A percentile compares a stretch with the other conserved stretches of the same genome.
Conservation (phyloP, 1,139 yeast genomes). For the Taphrina deformans region DNA sequence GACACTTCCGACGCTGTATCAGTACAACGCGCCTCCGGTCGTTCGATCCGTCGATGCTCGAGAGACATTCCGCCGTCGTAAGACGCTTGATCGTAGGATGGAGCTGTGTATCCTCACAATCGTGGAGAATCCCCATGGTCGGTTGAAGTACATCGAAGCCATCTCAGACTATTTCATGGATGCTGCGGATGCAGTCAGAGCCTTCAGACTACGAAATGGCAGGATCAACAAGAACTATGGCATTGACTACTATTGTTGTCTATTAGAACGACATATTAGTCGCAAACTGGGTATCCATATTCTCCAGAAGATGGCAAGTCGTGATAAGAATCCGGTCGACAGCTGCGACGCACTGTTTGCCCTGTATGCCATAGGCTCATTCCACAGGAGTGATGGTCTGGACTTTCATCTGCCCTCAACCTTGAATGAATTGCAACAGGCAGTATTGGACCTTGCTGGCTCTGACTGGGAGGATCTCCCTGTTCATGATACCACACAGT, state of each 20-base stretch:
- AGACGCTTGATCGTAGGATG: background rate
- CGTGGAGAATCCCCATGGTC: slow-evolving; percentile 13
- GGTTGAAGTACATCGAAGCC: slow-evolving; percentile 10
- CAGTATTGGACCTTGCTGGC: background rate
- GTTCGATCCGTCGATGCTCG: background rate
- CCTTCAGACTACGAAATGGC: background rate
- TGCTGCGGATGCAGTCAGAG: slow-evolving; percentile 12
- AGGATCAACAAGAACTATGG: slow-evolving; percentile 18
- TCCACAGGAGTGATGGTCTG: background rate
- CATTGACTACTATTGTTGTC: slow-evolving; percentile 13
- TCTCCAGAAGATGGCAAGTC: slow-evolving; percentile 2
- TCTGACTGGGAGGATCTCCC: slow-evolving; percentile 4
- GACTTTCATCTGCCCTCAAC: slow-evolving; percentile 6
- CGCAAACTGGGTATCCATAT: slow-evolving; percentile 10
- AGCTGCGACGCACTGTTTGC: slow-evolving; percentile 5
- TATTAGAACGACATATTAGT: slow-evolving; percentile 6
- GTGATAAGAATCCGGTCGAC: background rate
- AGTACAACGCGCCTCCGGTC: background rate
- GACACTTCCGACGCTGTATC: background rate
- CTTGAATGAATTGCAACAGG: background rate
- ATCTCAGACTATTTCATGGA: slow-evolving; percentile 20
- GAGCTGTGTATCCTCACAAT: slow-evolving; percentile 2
- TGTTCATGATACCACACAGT: background rate
- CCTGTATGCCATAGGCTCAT: slow-evolving; percentile 5
- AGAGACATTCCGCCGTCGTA: background rate